These are phyloP conservation scores for Paecilomyces fulvus DNA, from an alignment of 2,329 filamentous ascomycete species.

Conservation along the genomic window DNA sequence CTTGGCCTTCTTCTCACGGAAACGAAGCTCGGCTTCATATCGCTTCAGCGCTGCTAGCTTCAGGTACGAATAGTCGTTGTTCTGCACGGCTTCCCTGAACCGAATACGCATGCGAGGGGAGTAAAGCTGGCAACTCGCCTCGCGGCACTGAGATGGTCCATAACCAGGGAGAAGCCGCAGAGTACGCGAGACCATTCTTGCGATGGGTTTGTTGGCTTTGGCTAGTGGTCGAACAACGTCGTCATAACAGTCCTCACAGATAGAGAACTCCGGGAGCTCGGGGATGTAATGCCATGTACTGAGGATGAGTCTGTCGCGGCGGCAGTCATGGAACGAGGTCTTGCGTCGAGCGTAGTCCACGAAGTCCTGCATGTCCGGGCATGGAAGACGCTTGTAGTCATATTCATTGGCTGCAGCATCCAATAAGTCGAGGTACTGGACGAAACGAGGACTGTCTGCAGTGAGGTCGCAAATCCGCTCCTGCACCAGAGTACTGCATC, in stretches of 20 bases:
- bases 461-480: constrained; percentile 62
- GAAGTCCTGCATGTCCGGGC: constrained; percentile 52
- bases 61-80: constrained; percentile 59
- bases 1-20: constrained; percentile 48
- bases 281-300: constrained; percentile 73
- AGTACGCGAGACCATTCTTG: constrained; percentile 56
- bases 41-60: constrained; percentile 52
- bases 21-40: constrained; percentile 50
- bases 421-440: constrained; percentile 49
- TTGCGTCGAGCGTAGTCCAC: constrained; percentile 56
- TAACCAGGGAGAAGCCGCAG: constrained; percentile 50
- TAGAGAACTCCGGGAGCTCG: constrained; percentile 65
- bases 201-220: constrained; percentile 47
- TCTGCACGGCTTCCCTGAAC: constrained; percentile 58
- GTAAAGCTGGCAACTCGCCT: constrained; percentile 66
- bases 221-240: constrained; percentile 66
- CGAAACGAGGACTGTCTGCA: constrained; percentile 49
- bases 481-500: constrained; percentile 35
- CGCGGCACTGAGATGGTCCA: constrained; percentile 23
- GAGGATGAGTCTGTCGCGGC: constrained; percentile 52
- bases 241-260: constrained; percentile 81
- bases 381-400: constrained; percentile 20
- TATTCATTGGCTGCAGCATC: constrained; percentile 43
- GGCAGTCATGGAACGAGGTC: constrained; percentile 54
- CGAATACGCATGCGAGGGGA: constrained; percentile 68